Percentiles rank a stretch among this genome's conserved stretches.
Conservation (phyloP, 495 filamentous ascomycete species). For the Aspergillus saccharolyticus region DNA sequence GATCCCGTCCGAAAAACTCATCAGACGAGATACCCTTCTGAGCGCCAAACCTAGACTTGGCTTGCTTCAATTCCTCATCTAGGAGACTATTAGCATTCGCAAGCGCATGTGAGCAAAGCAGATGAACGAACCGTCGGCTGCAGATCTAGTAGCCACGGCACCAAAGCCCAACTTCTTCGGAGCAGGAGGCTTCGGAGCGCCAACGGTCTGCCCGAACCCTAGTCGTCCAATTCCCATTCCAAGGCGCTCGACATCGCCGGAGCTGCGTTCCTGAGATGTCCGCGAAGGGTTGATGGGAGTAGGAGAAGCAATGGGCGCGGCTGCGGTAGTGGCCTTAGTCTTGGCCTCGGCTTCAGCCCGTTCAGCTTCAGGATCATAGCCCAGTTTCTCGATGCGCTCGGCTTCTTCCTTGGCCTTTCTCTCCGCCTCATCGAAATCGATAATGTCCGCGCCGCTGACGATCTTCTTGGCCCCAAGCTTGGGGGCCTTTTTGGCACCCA, state of each 20-base stretch:
- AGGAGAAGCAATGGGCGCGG: conserved; percentile 59
- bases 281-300: conserved; percentile 66
- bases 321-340: conserved; percentile 47
- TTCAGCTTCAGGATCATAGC: conserved; percentile 93
- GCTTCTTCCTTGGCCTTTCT: conserved; percentile 96
- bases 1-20: conserved; percentile 91
- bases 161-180: conserved; percentile 84
- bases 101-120: conserved; percentile 3
- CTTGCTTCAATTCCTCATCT: conserved; percentile 40
- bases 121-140: conserved; percentile 59
- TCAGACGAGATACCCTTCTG: conserved; percentile 98
- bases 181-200: conserved; percentile 51
- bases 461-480: conserved; percentile 94
- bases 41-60: conserved; percentile 57
- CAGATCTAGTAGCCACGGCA: conserved; percentile 61
- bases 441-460: conserved; percentile 53
- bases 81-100: not conserved
- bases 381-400: conserved; percentile 92
- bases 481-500: conserved; percentile 81
- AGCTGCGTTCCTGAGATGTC: conserved; percentile 50
- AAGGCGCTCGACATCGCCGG: conserved; percentile 78
- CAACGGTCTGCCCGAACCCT: conserved; percentile 85
- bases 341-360: conserved; percentile 55
- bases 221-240: conserved; percentile 86
- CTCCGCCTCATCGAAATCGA: conserved; percentile 97